These are phyloP conservation scores for Coniosporium apollinis DNA, from an alignment of 495 filamentous ascomycete species.

Conservation along the genomic window DNA sequence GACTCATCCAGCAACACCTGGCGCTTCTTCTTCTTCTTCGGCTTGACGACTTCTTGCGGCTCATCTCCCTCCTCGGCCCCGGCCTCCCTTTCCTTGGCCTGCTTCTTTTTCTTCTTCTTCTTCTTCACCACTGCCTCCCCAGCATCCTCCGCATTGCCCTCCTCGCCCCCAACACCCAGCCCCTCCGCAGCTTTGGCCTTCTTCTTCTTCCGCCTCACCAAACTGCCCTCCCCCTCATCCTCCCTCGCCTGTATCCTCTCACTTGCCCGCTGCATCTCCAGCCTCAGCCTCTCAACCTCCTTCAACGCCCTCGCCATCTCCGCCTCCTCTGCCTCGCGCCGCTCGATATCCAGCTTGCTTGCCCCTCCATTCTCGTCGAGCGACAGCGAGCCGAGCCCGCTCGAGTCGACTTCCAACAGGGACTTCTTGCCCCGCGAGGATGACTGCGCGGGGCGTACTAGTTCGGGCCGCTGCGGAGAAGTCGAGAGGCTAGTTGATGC, in stretches of 20 bases:
- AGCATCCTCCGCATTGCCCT: slow-evolving; percentile 8
- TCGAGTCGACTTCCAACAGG: slow-evolving; percentile 72
- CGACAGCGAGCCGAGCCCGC: slow-evolving; percentile 48
- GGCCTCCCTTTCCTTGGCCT: slow-evolving; percentile 6
- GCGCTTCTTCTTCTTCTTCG: slow-evolving; percentile 17
- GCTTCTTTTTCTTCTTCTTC: slow-evolving; percentile 33
- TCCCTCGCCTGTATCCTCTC: slow-evolving; percentile 61
- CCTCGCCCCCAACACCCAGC: neutral
- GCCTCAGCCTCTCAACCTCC: slow-evolving; percentile 65
- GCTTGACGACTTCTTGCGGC: slow-evolving; percentile 3
- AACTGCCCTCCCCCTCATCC: slow-evolving; percentile 48
- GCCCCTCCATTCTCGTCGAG: slow-evolving; percentile 32
- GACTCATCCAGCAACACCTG: too few relatives aligned
- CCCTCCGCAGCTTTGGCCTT: slow-evolving; percentile 31
- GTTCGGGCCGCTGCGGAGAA: too few relatives aligned
- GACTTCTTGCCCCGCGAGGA: slow-evolving; percentile 28
- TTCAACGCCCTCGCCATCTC: slow-evolving; percentile 75
- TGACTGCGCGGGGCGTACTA: neutral
- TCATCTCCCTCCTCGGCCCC: slow-evolving; percentile 2
- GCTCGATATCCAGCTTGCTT: slow-evolving; percentile 29
- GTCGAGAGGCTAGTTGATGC: neutral
- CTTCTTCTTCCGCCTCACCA: slow-evolving; percentile 63
- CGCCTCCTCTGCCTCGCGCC: slow-evolving; percentile 46
- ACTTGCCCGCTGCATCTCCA: slow-evolving; percentile 83
- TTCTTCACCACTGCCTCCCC: slow-evolving; percentile 25